Evolutionary conservation across 495 filamentous ascomycete genomes (phyloP), one percentile per base, ranked within the genome.

Genomic region (Stereocaulon alpinum): DNA sequence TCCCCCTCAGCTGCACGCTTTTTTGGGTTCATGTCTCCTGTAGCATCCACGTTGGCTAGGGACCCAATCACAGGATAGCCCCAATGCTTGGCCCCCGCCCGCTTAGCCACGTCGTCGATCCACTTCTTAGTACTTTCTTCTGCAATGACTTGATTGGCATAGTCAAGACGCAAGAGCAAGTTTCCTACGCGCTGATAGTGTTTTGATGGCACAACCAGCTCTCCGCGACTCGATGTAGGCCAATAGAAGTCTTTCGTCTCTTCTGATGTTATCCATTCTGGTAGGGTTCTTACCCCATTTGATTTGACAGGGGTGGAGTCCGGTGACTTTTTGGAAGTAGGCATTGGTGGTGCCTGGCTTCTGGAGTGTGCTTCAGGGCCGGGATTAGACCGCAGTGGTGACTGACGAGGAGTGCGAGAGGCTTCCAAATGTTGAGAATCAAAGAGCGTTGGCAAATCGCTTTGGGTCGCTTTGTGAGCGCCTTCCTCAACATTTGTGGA

Each of bases 151-250:
- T 84, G 63, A 40, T 82, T 85, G 12, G 82, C 83, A 71, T 96
- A 96, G 68, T 96, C 89, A 15, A 91, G 80, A 27, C 86, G 81
- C n/a, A 96, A 79, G 1, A 98, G 75, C 40, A 89, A 72, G 63
- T 94, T 86, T 58, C 83, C 81, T n/a, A 85, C 81, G 11, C 82
- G 77, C 60, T 87, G 85, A 72, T 95, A 98, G 42, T 83, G 82
- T 55, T 77, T 77, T 40, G 88, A 84, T 41, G 77, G 77, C 9
- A 95, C 75, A 3, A 94, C 73, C 9, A 86, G 76, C 20, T 86
- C 75, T 9, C 88, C 89, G 43, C 88, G 78, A 49, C 84, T 84
- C 30, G 77, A 72, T 20, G 74, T 64, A 6, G 84, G 85, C 88
- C 86, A 93, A 61, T 72, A 76, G 65, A 86, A 93, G 54, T 85